These are phyloP conservation scores for Elongisporangium anandrum DNA, from an alignment of 352 stramenopile species.

Conservation along the genomic window DNA sequence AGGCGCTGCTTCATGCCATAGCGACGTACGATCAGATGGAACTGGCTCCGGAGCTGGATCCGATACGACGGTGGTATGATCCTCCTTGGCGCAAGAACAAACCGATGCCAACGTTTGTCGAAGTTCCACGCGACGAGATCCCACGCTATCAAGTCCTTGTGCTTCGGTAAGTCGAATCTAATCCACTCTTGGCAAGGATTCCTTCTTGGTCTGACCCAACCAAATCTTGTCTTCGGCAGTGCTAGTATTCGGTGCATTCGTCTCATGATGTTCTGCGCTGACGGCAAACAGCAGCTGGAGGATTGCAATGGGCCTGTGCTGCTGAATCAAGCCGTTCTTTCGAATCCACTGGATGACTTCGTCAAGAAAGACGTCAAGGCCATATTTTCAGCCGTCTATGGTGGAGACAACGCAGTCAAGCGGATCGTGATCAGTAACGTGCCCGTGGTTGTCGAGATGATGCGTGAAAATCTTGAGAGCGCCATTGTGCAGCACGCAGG, in stretches of 20 bases:
- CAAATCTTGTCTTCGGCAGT: neutral
- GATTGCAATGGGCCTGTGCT: slow-evolving; percentile 28
- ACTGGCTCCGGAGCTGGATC: slow-evolving; percentile 51
- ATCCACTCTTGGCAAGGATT: neutral
- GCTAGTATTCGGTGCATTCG: slow-evolving; percentile 59
- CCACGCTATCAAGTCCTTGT: slow-evolving; percentile 48
- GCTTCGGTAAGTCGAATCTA: slow-evolving; percentile 19
- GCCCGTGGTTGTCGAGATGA: slow-evolving; percentile 52
- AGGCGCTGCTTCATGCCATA: slow-evolving; percentile 40
- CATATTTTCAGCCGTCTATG: slow-evolving; percentile 65
- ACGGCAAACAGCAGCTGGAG: slow-evolving; percentile 44
- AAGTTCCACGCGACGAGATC: slow-evolving; percentile 40
- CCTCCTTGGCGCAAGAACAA: slow-evolving; percentile 42
- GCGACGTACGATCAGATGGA: slow-evolving; percentile 30
- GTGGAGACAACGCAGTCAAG: slow-evolving; percentile 60
- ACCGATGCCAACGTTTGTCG: slow-evolving; percentile 42
- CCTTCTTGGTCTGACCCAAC: neutral
- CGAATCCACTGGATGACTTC: slow-evolving; percentile 66
- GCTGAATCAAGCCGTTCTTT: slow-evolving; percentile 48
- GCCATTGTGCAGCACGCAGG: slow-evolving; percentile 58
- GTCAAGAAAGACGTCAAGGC: slow-evolving; percentile 72
- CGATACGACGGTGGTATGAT: slow-evolving; percentile 50
- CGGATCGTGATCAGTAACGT: slow-evolving; percentile 57
- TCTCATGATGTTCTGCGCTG: slow-evolving; percentile 51
- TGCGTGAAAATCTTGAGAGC: slow-evolving; percentile 51